Evolutionary conservation across 805 yeast species (phyloP).

Genomic region (Starmerella apicola): DNA sequence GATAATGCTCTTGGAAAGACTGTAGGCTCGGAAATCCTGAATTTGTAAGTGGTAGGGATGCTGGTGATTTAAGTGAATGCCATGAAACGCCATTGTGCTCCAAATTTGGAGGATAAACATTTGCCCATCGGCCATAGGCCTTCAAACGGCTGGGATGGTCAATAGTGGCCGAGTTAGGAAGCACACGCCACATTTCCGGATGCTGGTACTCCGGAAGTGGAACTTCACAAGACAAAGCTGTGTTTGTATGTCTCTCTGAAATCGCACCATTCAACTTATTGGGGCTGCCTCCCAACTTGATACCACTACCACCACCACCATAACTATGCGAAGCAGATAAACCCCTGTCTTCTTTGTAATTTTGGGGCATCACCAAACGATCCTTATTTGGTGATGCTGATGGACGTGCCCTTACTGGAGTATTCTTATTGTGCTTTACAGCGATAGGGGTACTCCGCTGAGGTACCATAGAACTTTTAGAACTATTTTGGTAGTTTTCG

Average conservation of each 20-base stretch:
- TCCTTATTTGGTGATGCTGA: not conserved
- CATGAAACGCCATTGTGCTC: conserved; percentile 67
- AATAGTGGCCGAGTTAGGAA: conserved; percentile 56
- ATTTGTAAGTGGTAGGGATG: conserved; percentile 75
- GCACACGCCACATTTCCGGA: conserved; percentile 42
- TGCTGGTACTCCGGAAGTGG: conserved; percentile 10
- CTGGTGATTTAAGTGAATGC: conserved; percentile 89
- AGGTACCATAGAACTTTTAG: not conserved
- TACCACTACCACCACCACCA: no score
- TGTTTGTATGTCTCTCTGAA: no score
- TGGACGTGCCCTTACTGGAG: not conserved
- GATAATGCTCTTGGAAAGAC: conserved; percentile 60
- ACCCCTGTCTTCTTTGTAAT: no score
- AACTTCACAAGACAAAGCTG: conserved; percentile 1
- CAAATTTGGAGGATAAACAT: conserved; percentile 67
- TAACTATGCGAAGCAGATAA: not conserved
- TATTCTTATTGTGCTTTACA: not conserved
- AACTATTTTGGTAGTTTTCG: no score
- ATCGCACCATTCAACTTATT: no score
- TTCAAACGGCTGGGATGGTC: conserved; percentile 41
- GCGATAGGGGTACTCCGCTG: not conserved
- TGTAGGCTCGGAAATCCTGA: conserved; percentile 59
- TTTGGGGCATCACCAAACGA: not conserved
- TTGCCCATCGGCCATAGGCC: conserved; percentile 80
- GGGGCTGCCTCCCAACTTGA: no score